phyloP scores from a whole-genome alignment of 2,329 filamentous ascomycete species.

The Aspergillus eucalypticola region DNA sequence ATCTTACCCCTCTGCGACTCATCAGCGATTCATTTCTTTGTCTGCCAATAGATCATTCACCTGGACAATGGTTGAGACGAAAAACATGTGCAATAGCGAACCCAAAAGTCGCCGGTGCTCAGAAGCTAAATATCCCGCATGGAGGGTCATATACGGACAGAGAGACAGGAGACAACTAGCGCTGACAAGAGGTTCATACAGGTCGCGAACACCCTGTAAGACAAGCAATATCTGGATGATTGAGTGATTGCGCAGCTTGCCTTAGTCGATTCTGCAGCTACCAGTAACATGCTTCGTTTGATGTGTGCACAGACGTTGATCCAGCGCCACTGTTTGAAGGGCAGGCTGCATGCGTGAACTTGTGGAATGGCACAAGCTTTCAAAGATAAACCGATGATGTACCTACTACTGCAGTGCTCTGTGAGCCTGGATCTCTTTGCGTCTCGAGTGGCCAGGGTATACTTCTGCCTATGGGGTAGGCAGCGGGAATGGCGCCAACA shows the following conservation, averaged over 20 bases:
- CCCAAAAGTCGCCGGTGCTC: not conserved
- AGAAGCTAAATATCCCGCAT: not conserved
- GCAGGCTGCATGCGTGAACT: not conserved
- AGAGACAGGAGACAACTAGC: not conserved
- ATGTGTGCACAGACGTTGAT: not conserved
- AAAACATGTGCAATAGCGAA: too few species aligned
- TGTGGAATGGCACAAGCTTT: not conserved
- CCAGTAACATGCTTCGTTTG: not conserved
- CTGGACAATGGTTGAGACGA: too few species aligned
- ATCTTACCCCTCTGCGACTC: too few species aligned
- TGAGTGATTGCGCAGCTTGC: not conserved
- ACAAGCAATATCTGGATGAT: not conserved
- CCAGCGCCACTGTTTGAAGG: not conserved
- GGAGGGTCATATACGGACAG: constrained; percentile 1
- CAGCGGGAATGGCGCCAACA: not conserved
- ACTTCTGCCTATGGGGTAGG: not conserved
- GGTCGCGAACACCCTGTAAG: not conserved
- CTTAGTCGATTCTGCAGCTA: not conserved
- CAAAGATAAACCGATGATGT: not conserved
- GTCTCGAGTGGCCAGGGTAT: not conserved
- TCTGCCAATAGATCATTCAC: too few species aligned
- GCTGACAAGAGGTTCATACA: not conserved
- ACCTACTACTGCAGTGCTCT: not conserved
- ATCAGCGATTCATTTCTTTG: too few species aligned
- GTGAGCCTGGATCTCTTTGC: not conserved